Evolutionary conservation across 495 filamentous ascomycete species (phyloP), one percentile per base, ranked within the genome.

Genomic region (Oleoguttula mirabilis): DNA sequence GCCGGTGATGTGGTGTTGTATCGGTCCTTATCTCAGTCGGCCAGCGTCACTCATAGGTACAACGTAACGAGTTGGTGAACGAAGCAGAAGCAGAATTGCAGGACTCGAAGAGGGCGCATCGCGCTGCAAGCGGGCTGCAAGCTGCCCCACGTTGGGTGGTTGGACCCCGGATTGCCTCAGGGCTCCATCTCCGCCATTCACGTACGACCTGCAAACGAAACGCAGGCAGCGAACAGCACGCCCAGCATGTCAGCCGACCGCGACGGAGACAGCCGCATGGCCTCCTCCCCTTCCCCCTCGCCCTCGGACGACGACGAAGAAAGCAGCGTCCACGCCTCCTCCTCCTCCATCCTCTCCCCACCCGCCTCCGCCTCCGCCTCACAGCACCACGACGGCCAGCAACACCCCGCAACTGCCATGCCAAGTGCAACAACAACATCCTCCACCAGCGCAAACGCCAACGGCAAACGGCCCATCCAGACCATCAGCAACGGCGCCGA

Each of bases 341-440:
- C 43, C 30, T 19, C 12, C 40, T 21, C 37, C 24, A n/a, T 37
- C 50, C 57, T 53, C 55, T 16, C 21, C 12, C 49, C 43, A 17
- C 15, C 30, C 32, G 27, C 49, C 10, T 76, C 71, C 4, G 72
- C 72, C 21, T 73, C 71, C 7, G 67, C 63, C 32, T 75, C 71
- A 10, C 72, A 75, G 21, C 53, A 54, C 46, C 50, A 33, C 54
- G 10, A 25, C 42, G 25, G 25, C 36, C n/a, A n/a, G n/a, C n/a
- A n/a, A n/a, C n/a, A n/a, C n/a, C n/a, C n/a, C n/a, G n/a, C n/a
- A n/a, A n/a, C n/a, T n/a, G 38, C 42, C 39, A 34, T 22, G 34
- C 28, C 15, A 34, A 32, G 10, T 52, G 48, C 19, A 50, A 51
- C 27, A 55, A 61, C 32, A 51, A 55, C 39, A 15, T 39, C 31